A percentile compares a stretch with the other conserved stretches of the same genome.
Evolutionary conservation across 2,329 filamentous ascomycete genomes (phyloP).

Genomic region (Fusarium sp.): DNA sequence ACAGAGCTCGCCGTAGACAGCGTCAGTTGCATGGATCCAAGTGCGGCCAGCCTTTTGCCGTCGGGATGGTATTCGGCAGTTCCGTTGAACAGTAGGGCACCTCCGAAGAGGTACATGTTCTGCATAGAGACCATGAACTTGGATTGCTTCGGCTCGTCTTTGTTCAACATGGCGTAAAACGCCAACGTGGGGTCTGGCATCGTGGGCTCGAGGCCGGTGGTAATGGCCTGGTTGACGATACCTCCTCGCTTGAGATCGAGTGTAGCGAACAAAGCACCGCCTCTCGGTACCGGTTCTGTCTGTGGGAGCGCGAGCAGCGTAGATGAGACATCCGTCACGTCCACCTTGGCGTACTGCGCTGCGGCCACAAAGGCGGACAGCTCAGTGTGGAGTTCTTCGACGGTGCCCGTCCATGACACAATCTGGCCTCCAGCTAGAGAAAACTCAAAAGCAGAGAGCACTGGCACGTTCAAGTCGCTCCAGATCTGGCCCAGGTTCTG

Average conservation of each 20-base stretch:
- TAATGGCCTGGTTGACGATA: not conserved
- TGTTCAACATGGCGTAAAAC: not conserved
- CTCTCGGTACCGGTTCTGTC: not conserved
- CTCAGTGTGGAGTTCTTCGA: not conserved
- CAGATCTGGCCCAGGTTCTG: not conserved
- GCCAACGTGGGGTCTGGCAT: not conserved
- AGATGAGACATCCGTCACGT: not conserved
- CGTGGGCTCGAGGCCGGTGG: not conserved
- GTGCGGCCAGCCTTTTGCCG: not conserved
- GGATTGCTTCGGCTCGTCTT: not conserved
- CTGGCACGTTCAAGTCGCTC: not conserved
- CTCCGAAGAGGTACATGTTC: not conserved
- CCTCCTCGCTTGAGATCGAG: not conserved
- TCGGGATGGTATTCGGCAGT: not conserved
- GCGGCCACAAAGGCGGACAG: not conserved
- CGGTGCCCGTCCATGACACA: not conserved
- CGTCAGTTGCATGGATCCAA: not conserved
- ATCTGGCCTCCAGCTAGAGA: not conserved
- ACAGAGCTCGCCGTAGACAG: not conserved
- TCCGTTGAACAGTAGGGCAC: not conserved
- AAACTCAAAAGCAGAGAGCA: not conserved
- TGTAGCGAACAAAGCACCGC: not conserved
- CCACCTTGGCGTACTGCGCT: not conserved
- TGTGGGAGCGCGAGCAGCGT: not conserved
- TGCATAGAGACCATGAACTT: not conserved